Evolutionary conservation across 805 yeast species (phyloP), one percentile per base, ranked within the genome.

Genomic region (Spathaspora gorwiae): DNA sequence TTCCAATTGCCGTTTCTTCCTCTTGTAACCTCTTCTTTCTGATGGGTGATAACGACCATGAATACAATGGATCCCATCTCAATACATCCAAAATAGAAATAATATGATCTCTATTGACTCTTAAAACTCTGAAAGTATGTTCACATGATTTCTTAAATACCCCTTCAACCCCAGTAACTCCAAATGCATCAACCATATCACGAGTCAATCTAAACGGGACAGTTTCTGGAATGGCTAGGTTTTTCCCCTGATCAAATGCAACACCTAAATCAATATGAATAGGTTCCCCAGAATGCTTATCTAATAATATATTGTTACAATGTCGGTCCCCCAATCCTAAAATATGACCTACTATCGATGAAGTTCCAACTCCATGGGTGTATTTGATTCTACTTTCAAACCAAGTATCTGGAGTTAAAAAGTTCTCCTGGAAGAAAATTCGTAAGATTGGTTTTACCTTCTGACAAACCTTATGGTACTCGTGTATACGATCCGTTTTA

Each of bases 271-370:
- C 99, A 53, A 94, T 95, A 60, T 95, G 99, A 26, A 94, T 83
- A 0, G 97, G 95, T 54, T 90, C 97, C 0, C 98, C 98, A 0
- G 87, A 76, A n/a, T 61, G 57, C 40, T 73, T 72, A 61, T 94
- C 97, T n/a, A 94, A 59, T 39, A 94, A 64, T 34, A 94, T 84
- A 60, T 94, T 94, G 61, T 90, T 90, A 60, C 95, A 80, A 63
- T 94, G 99, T 27, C 99, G 72, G 61, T 94, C 99, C 6, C 99
- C 99, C 6, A 94, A 72, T 0, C 99, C 99, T 36, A 94, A 68
- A 11, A 94, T 72, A 61, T 87, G 76, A 0, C 99, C 99, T 19
- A 90, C 83, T 40, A 95, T 84, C 1, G 97, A 90, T 1, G 85
- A 77, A 0, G 89, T 78, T 0, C 97, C 97, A 1, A 88, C 73